These are phyloP conservation scores for Wickerhamiella allomyrinae DNA, from an alignment of 805 yeast genomes.

Conservation along the genomic window DNA sequence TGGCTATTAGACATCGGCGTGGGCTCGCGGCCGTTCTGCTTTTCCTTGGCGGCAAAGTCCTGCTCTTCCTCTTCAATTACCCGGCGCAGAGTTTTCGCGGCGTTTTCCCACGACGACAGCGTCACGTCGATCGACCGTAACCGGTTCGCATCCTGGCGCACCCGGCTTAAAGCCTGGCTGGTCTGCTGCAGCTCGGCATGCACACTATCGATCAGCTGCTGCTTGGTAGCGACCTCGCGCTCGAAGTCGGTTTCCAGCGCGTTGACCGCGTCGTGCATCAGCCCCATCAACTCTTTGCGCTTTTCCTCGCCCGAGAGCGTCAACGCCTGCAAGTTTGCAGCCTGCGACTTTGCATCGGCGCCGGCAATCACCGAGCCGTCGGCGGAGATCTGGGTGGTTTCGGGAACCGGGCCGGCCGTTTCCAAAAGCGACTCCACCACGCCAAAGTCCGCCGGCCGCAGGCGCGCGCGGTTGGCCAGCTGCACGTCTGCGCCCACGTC, in stretches of 20 bases:
- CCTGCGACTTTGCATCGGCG: neutral
- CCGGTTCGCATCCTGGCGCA: constrained; percentile 26
- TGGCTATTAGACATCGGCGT: constrained; percentile 10
- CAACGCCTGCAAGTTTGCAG: neutral
- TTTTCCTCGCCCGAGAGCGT: constrained; percentile 14
- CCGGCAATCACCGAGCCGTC: constrained; percentile 3
- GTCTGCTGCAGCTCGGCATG: constrained; percentile 46
- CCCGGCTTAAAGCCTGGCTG: constrained; percentile 35
- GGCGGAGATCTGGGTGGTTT: neutral
- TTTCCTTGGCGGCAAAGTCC: constrained; percentile 29
- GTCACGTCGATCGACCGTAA: constrained; percentile 38
- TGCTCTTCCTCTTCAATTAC: constrained; percentile 52
- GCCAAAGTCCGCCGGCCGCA: constrained; percentile 79
- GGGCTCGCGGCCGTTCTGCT: constrained; percentile 22
- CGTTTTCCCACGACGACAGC: constrained; percentile 17
- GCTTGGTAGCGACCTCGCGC: constrained; percentile 40
- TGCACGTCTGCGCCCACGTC: constrained; percentile 79
- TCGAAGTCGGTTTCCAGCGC: constrained; percentile 46
- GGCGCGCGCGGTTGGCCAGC: constrained; percentile 70
- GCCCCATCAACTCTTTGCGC: constrained; percentile 33
- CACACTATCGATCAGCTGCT: constrained; percentile 35
- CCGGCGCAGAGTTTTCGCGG: constrained; percentile 33
- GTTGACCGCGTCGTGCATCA: constrained; percentile 37
- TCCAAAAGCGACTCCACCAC: constrained; percentile 27
- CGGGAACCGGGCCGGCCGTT: neutral